Base-by-base conservation (phyloP, 495 filamentous ascomycete species). In the Lophiostoma macrostomum region DNA sequence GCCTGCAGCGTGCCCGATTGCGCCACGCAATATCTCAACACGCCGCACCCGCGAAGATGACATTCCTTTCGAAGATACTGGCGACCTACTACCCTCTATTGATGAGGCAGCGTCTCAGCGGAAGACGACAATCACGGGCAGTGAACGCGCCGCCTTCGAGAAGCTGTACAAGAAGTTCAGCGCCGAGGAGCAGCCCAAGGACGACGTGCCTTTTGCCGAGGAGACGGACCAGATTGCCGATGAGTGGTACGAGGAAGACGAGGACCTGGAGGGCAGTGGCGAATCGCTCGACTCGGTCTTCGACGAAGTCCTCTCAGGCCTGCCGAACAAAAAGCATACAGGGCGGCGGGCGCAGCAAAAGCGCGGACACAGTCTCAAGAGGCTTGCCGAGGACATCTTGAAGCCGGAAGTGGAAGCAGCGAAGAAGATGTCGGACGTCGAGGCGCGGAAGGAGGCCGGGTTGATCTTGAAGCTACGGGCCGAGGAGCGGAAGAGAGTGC, bases 1-100 rank as follows among this genome's bases (percentile, higher is more conserved):
- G 8, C 39, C 19, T 32, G 27, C 11, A 19, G 18, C 12, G 41
- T 20, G 30, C 28, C n/a, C 22, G 55, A 10, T 41, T 46, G 13
- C 63, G 12, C 44, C 25, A 31, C 29, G 44, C 19, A 29, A 27
- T 35, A 12, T 31, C 47, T 23, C 58, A 36, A 43, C 57, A 32
- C 28, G 61, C 42, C n/a, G 25, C 1, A 11, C 29, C 12, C 27
- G 39, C 32, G 34, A 29, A 8, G 64, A 73, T 36, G 59, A 64
- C 1, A 72, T 77, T 23, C 73, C 74, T 1, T 76, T 75, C 37
- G 67, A 70, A 29, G n/a, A 37, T 39, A 57, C 23, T 13, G 38
- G 41, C 7, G 3, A 10, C 22, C 42, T 46, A 0, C 37, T 38
- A 4, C 32, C 28, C 10, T 14, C 24, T 4, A 51, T 30, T 13